Conservation (phyloP, 257 asterid genomes). For the Primulina eburnea region DNA sequence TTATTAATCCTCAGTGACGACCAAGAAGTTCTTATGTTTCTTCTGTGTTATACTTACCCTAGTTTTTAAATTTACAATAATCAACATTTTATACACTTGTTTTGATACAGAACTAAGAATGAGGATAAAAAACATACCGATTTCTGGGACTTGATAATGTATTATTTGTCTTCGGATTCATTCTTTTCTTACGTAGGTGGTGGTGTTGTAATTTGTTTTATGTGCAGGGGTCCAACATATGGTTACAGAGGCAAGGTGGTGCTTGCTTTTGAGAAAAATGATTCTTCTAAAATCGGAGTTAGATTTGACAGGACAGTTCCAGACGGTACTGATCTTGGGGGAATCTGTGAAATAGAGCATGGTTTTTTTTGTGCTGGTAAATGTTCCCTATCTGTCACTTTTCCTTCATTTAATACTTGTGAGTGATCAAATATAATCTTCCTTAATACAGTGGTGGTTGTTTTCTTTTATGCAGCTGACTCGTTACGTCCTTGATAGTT, state of each 20-base stretch:
- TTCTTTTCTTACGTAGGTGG: conserved; percentile 14
- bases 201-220: conserved; percentile 21
- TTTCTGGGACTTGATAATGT: conserved; percentile 12
- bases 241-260: conserved; percentile 81
- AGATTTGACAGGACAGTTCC: conserved; percentile 80
- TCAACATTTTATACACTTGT: too few relatives aligned
- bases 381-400: conserved; percentile 21
- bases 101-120: neutral
- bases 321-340: conserved; percentile 91
- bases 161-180: conserved; percentile 18
- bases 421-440: neutral
- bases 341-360: conserved; percentile 83
- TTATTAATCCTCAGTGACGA: neutral
- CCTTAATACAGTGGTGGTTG: conserved; percentile 4
- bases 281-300: conserved; percentile 82
- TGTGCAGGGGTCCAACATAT: conserved; percentile 68
- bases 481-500: conserved; percentile 73
- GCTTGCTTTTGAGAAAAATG: conserved; percentile 84
- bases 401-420: conserved; percentile 5
- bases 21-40: neutral
- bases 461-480: conserved; percentile 59
- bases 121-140: neutral
- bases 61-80: too few relatives aligned
- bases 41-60: neutral
- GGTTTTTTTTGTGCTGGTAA: conserved; percentile 90